phyloP scores from a whole-genome alignment of 2,329 filamentous ascomycete genomes.

The Ophiostoma sp. region DNA sequence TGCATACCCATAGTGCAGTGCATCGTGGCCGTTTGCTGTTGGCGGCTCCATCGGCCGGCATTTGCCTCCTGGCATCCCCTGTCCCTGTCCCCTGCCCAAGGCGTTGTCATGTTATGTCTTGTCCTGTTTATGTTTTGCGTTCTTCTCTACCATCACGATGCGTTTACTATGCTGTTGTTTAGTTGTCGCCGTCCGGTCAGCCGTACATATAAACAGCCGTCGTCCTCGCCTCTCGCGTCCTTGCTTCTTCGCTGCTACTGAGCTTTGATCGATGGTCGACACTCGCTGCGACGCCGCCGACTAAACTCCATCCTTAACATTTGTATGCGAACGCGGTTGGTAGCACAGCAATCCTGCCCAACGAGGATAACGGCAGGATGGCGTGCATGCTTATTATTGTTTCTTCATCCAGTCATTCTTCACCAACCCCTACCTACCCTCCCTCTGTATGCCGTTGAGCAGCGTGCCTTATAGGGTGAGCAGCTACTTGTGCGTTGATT shows the following conservation, averaged over 20 bases:
- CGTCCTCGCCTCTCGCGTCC: background rate
- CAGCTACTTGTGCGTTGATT: background rate
- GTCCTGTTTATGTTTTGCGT: background rate
- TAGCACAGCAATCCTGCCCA: background rate
- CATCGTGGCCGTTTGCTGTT: background rate
- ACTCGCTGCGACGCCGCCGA: background rate
- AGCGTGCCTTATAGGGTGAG: background rate
- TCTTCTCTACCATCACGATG: background rate
- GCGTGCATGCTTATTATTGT: conserved; percentile 3
- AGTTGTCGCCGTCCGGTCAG: background rate
- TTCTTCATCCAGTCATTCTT: background rate
- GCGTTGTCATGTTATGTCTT: background rate
- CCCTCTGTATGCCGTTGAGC: background rate
- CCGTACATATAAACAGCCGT: background rate
- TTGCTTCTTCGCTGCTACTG: background rate
- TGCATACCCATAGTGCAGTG: background rate
- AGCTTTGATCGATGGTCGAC: background rate
- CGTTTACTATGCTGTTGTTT: background rate
- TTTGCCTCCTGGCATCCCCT: background rate
- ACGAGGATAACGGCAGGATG: background rate
- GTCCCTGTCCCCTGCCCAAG: background rate
- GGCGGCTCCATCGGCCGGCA: background rate
- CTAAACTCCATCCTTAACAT: background rate
- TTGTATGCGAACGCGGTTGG: background rate
- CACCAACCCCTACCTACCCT: too few species aligned